phyloP scores from a whole-genome alignment of 305 asterid genomes.

The Euphrasia arctica region DNA sequence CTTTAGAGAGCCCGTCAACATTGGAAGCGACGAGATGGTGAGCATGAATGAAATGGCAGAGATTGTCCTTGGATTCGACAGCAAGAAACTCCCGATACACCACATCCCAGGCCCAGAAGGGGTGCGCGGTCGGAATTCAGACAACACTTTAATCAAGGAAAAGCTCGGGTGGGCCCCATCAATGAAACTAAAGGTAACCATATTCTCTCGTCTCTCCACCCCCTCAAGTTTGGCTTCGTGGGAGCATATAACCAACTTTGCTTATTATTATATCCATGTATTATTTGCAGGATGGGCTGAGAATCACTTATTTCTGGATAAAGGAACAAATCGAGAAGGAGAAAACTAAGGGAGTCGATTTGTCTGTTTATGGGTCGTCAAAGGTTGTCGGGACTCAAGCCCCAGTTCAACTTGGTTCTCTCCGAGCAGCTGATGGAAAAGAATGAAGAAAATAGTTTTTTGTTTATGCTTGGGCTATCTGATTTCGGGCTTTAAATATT shows the following conservation, averaged over 20 bases:
- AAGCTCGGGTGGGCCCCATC: slow-evolving; percentile 85
- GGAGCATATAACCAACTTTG: not conserved
- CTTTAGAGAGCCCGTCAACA: slow-evolving; percentile 74
- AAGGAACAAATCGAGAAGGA: slow-evolving; percentile 71
- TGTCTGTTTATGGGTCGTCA: slow-evolving; percentile 57
- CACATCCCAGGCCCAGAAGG: slow-evolving; percentile 88
- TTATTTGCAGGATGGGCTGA: slow-evolving; percentile 52
- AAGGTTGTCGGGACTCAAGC: slow-evolving; percentile 80
- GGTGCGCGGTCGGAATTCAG: slow-evolving; percentile 75
- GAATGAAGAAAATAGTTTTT: slow-evolving; percentile 26
- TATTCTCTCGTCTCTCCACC: not conserved
- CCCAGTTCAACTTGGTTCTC: slow-evolving; percentile 75
- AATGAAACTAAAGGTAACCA: slow-evolving; percentile 61
- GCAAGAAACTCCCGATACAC: slow-evolving; percentile 57
- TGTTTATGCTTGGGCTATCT: slow-evolving; percentile 2
- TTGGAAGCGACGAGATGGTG: slow-evolving; percentile 81
- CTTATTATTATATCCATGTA: slow-evolving; percentile 5
- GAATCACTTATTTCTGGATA: slow-evolving; percentile 72
- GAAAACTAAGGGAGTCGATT: slow-evolving; percentile 45
- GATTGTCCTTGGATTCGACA: slow-evolving; percentile 66
- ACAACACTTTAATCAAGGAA: slow-evolving; percentile 67
- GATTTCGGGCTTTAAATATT: not conserved
- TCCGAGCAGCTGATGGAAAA: slow-evolving; percentile 80
- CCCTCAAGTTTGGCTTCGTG: not conserved
- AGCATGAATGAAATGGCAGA: slow-evolving; percentile 92